Base-by-base conservation (phyloP, 352 stramenopile species). In the Phytophthora pini region DNA sequence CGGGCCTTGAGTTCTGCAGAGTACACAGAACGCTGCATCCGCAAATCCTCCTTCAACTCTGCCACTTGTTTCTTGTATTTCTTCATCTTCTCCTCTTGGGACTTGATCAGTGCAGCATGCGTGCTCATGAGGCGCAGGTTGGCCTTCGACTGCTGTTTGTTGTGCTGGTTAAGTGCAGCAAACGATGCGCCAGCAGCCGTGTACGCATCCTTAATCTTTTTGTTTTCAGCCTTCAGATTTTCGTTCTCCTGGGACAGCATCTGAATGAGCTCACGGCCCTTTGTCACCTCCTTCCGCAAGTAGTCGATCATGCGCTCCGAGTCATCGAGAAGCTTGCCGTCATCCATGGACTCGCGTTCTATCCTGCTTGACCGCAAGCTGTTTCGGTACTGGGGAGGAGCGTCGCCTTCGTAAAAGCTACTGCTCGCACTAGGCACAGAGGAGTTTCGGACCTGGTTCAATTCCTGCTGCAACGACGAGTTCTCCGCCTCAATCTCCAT, bases 191-290 rank as follows among this genome's bases (percentile, higher is more conserved):
- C 88, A 5, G 93, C 92, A 55, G 90, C 91, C 11, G 89, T 95
- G 77, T 98, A 98, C 2, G 93, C 92, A 73, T 98, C 91, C 74
- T 97, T 92, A n/a, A 95, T 84, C 55, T 92, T 92, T 64, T 93
- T 93, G 79, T 94, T 94, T 63, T 95, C 87, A 1, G 77, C 70
- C 65, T 94, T 94, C n/a, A 95, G 75, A 31, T 83, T 84, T 54
- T 94, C 87, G 44, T 94, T 94, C 50, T 96, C 88, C 39, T 84
- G 70, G 8, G 75, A 84, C 38, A 93, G 52, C 10, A 74, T 66
- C 15, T 88, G 74, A 47, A 92, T 84, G 7, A 91, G 50, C 11
- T 94, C 84, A 34, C 88, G 83, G 27, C 72, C 76, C 62, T 95
- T 95, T 17, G 78, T 84, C 0, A 94, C 84, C 44, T 95, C 84